phyloP scores from a whole-genome alignment of 441 rosid species.

The Cnidoscolus chayamansa region DNA sequence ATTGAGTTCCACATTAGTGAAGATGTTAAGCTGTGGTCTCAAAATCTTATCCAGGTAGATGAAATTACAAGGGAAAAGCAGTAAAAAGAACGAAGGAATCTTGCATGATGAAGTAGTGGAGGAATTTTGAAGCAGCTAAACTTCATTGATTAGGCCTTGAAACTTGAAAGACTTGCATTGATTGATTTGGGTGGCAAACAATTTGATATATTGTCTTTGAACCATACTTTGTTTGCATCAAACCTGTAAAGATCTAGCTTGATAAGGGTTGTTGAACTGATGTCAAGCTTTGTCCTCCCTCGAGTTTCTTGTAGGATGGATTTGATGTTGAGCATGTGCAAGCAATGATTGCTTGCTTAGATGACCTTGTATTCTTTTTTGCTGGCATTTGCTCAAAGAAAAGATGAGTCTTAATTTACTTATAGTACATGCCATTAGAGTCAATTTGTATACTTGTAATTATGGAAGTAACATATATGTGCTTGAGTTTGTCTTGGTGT shows the following conservation, averaged over 20 bases:
- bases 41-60: not conserved
- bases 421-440: not conserved
- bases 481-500: not conserved
- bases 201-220: not conserved
- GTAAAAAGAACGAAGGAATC: not conserved
- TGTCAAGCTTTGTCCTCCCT: not conserved
- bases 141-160: not conserved
- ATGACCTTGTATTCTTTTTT: not conserved
- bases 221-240: not conserved
- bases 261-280: not conserved
- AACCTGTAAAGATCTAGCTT: not conserved
- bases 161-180: not conserved
- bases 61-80: not conserved
- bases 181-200: not conserved
- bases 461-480: not conserved
- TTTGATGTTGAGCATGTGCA: not conserved
- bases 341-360: not conserved
- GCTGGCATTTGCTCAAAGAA: not conserved
- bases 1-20: constrained; percentile 2
- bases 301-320: not conserved
- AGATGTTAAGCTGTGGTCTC: not conserved
- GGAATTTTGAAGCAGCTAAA: not conserved
- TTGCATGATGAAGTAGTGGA: not conserved
- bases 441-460: not conserved
- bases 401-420: not conserved